Conservation (phyloP, 176 grass and related monocot genomes). For the Paspalum notatum region DNA sequence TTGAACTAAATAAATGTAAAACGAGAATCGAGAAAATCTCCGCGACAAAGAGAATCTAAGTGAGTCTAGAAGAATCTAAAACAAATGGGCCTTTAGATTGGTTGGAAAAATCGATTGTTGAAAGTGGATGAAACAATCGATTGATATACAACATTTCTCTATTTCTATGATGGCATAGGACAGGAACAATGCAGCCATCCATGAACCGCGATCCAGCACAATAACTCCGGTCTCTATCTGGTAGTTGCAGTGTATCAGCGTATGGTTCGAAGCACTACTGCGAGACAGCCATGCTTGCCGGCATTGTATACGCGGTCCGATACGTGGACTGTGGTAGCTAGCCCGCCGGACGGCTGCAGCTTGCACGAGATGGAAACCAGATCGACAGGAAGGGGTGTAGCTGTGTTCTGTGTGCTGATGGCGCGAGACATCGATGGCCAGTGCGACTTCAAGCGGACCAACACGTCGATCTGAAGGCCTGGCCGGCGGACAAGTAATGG, state of each 20-base stretch:
- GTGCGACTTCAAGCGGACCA: not conserved
- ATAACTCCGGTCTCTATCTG: conserved; percentile 27
- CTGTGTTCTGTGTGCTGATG: not conserved
- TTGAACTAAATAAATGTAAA: too few species aligned
- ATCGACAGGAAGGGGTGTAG: not conserved
- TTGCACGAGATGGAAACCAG: not conserved
- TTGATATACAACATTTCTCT: too few species aligned
- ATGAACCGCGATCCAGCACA: not conserved
- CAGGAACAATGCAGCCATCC: not conserved
- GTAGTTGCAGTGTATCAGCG: conserved; percentile 29
- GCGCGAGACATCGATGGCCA: not conserved
- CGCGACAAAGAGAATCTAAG: too few species aligned
- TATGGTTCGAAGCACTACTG: conserved; percentile 13
- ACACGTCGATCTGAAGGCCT: not conserved
- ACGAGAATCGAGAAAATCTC: too few species aligned
- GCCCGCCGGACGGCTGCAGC: not conserved
- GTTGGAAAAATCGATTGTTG: too few species aligned
- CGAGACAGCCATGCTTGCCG: not conserved
- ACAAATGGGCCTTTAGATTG: too few species aligned
- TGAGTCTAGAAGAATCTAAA: too few species aligned
- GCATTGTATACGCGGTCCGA: not conserved
- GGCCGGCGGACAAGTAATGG: conserved; percentile 37
- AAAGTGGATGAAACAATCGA: too few species aligned
- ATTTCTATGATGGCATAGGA: too few species aligned
- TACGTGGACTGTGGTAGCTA: not conserved